Evolutionary conservation across 805 yeast genomes (phyloP), one percentile per base, ranked within the genome.

Genomic region (Metschnikowia bowlesiae): DNA sequence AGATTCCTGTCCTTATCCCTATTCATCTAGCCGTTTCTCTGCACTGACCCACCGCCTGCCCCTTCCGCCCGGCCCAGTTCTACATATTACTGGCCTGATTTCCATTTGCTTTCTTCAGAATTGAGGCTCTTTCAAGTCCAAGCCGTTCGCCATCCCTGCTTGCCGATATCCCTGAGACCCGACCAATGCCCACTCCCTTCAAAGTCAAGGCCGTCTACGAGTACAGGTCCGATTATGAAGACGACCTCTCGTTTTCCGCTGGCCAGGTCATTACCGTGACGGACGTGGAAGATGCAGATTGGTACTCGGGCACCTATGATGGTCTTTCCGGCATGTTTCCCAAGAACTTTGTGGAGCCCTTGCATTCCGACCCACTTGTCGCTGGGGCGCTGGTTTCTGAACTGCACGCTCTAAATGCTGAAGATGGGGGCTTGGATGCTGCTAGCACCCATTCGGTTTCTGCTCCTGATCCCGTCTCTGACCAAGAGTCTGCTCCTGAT

Each of bases 291-390:
- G 97, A 92, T 65, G 96, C 84, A 6, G 96, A 91, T 55, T 94
- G 98, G 98, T 86, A 81, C 62, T 73, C 79, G 37, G 99, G 99
- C 3, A 70, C 75, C 4, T 86, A 79, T 59, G 70, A 71, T 32
- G 88, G 88, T 5, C 67, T 70, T 41, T 67, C 79, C 18, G 99
- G 99, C 7, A 84, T 91, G 71, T 94, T 94, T 60, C 99, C 99
- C 3, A 81, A 79, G 63, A 83, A 82, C 62, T 92, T 89, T 70
- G 98, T 92, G 5, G 38, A 42, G 34, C 38, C n/a, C 18, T 42
- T 42, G 31, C 43, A 28, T 2, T 18, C 31, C 22, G 38, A 42
- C 7, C 38, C 37, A 26, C 16, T n/a, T 22, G 4, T n/a, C n/a
- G 14, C 45, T 18, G 45, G 14, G 6, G 6, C 16, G 7, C 16